Evolutionary conservation across 768 basidiomycete genomes (phyloP), one percentile per base, ranked within the genome.

Genomic region (Lactifluus rugatus): DNA sequence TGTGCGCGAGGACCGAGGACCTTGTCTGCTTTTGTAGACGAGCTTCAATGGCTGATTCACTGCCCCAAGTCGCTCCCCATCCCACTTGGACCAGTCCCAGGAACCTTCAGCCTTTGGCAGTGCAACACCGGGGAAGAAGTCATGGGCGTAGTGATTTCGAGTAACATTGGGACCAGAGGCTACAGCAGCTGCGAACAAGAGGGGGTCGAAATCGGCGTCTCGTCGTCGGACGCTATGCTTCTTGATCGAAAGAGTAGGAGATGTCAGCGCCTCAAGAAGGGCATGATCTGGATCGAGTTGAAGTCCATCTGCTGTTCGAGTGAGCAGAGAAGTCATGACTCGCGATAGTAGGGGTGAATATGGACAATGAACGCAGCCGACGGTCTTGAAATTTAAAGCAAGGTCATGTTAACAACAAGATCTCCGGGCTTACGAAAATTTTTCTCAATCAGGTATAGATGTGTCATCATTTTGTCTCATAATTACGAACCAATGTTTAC

Each of bases 121-220:
- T 67, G 75, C 75, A 28, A 80, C 76, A 0, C 77, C 78, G 0
- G 85, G 84, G 64, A 83, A 83, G 70, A 85, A 82, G 65, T 87
- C 85, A 69, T 94, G 92, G 49, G 84, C 79, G 66, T 87, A 89
- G 69, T 94, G 92, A 65, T 93, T 89, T 46, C 89, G 79, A 39
- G 92, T 93, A 55, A 87, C 78, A 61, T 89, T 81, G 10, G 87
- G 85, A 4, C 83, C 84, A 0, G 87, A 84, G 0, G 87, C 83
- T 10, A 80, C 77, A 6, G 83, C 88, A 0, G 86, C 85, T 28
- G 87, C 89, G 54, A 93, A 79, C 53, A 93, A 74, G 6, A 93
- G 74, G 19, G 89, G 85, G 67, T 93, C 89, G 41, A 93, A 77
- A 0, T 81, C 79, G 6, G 86, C 82, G 69, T 91, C 87, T 42